Percentiles rank a stretch among this genome's conserved stretches.
Conservation (phyloP, 2,329 filamentous ascomycete genomes). For the Ceratocystis albifundus region DNA sequence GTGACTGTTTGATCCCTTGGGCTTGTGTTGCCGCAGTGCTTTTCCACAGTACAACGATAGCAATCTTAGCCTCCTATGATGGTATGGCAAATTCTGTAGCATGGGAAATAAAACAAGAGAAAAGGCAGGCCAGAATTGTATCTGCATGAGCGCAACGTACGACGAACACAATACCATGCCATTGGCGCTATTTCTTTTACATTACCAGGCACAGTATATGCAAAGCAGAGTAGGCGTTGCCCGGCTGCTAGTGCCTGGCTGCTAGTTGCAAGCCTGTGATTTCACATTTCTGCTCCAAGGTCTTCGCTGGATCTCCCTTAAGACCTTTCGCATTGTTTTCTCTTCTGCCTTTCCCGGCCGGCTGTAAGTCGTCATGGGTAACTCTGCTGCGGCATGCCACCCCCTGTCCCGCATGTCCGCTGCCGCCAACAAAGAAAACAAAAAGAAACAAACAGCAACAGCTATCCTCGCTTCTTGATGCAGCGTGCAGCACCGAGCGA, state of each 20-base stretch:
- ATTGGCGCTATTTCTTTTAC: not conserved
- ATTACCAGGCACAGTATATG: not conserved
- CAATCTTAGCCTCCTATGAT: not conserved
- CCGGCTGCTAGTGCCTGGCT: not conserved
- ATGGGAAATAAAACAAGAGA: not conserved
- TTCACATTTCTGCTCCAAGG: not conserved
- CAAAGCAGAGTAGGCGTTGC: not conserved
- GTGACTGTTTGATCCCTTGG: not conserved
- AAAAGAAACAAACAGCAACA: not conserved
- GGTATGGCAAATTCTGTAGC: conserved; percentile 4
- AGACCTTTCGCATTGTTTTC: conserved; percentile 3
- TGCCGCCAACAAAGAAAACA: not conserved
- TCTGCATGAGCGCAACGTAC: not conserved
- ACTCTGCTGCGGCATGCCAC: not conserved
- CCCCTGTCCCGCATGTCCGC: not conserved
- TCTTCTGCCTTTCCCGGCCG: not conserved
- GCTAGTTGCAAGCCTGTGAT: not conserved
- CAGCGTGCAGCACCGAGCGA: too few relatives aligned
- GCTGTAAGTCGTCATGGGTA: not conserved
- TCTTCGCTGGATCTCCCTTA: not conserved
- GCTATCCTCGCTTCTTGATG: not conserved
- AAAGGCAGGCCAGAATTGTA: not conserved
- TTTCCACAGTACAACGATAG: not conserved
- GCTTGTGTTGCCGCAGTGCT: not conserved
- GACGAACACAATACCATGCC: conserved; percentile 4